Percentiles rank a stretch among this genome's conserved stretches.
phyloP scores from a whole-genome alignment of 2,329 filamentous ascomycete species.

The Claviceps sp. region DNA sequence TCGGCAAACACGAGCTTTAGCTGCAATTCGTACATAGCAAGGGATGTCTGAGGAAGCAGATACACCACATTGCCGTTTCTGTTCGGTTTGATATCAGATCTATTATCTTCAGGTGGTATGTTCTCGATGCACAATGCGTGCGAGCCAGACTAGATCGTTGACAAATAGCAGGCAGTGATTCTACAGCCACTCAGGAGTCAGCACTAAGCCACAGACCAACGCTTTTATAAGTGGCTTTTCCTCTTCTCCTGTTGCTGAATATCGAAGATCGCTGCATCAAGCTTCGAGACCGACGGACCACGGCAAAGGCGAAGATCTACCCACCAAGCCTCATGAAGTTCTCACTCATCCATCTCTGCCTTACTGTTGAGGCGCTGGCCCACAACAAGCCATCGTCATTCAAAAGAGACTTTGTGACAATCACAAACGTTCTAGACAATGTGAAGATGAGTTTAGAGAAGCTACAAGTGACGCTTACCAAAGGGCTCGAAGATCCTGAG shows the following conservation, averaged over 20 bases:
- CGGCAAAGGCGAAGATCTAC: not conserved
- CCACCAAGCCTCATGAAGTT: not conserved
- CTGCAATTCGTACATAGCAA: too few species aligned
- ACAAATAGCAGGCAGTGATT: not conserved
- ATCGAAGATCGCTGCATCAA: too few species aligned
- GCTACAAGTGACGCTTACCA: not conserved
- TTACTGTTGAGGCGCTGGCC: not conserved
- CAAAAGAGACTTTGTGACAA: not conserved
- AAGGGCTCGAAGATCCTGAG: not conserved
- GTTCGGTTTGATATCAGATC: not conserved
- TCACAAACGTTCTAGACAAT: not conserved
- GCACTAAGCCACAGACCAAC: too few species aligned
- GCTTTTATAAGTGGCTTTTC: too few species aligned
- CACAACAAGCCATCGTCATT: not conserved
- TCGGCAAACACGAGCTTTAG: too few species aligned
- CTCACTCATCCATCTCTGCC: conserved; percentile 8
- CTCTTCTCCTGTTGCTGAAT: too few species aligned
- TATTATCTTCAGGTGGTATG: not conserved
- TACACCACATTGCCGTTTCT: not conserved
- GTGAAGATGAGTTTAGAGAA: not conserved
- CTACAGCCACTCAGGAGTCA: not conserved
- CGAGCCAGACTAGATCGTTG: not conserved
- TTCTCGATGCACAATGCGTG: not conserved
- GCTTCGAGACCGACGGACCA: too few species aligned
- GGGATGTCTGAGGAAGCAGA: too few species aligned